These are phyloP conservation scores for Aspergillus pseudoviridinutans DNA, from an alignment of 2,329 filamentous ascomycete genomes.

Conservation along the genomic window DNA sequence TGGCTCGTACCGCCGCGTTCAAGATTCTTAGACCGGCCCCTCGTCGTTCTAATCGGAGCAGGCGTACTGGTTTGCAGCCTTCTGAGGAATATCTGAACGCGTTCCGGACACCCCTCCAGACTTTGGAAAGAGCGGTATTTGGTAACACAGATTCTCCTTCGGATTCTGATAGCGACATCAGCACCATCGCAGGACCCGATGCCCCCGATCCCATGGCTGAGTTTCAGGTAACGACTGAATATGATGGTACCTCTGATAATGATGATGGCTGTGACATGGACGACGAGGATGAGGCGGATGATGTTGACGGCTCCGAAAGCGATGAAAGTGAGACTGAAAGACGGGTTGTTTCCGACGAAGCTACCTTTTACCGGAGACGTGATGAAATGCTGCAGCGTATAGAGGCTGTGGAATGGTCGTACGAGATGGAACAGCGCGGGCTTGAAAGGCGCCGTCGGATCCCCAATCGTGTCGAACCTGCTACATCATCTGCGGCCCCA, in stretches of 20 bases:
- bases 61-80: conserved; percentile 28
- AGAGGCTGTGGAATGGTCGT: conserved; percentile 17
- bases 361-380: conserved; percentile 23
- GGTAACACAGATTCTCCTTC: conserved; percentile 20
- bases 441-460: conserved; percentile 19
- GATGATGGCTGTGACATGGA: conserved; percentile 35
- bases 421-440: conserved; percentile 13
- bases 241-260: conserved; percentile 33
- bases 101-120: conserved; percentile 33
- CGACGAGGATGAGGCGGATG: conserved; percentile 27
- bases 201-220: conserved; percentile 21
- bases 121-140: conserved; percentile 26
- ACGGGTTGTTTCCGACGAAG: conserved; percentile 14
- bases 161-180: conserved; percentile 22
- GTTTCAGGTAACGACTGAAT: conserved; percentile 35
- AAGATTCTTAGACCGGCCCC: conserved; percentile 61
- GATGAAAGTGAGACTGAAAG: conserved; percentile 31
- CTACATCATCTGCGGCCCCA: conserved; percentile 10
- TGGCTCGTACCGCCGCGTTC: conserved; percentile 69
- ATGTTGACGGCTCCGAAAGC: conserved; percentile 29
- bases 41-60: conserved; percentile 24
- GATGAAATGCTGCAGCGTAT: conserved; percentile 25
- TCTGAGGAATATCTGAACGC: conserved; percentile 40
- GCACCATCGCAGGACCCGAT: conserved; percentile 7
- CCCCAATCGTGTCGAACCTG: conserved; percentile 27